These are phyloP conservation scores for Plenodomus tracheiphilus DNA, from an alignment of 2,329 filamentous ascomycete genomes.

Conservation along the genomic window DNA sequence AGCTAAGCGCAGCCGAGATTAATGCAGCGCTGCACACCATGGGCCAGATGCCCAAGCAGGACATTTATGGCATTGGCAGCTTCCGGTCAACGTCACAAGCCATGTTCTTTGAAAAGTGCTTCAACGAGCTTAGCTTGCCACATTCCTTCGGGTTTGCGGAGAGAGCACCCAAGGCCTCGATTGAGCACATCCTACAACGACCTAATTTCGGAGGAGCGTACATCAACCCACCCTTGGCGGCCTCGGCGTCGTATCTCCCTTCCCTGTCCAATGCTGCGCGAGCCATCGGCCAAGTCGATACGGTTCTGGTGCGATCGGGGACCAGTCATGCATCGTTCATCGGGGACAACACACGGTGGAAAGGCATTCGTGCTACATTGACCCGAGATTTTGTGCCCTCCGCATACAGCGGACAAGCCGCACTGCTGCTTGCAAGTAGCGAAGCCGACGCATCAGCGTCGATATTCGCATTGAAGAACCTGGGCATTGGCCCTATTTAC, in stretches of 20 bases:
- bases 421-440: slow-evolving; percentile 72
- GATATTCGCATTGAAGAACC: slow-evolving; percentile 76
- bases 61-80: slow-evolving; percentile 78
- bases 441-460: slow-evolving; percentile 76
- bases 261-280: slow-evolving; percentile 74
- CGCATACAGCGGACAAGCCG: slow-evolving; percentile 75
- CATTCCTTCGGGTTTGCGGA: slow-evolving; percentile 79
- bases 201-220: slow-evolving; percentile 81
- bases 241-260: slow-evolving; percentile 59
- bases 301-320: slow-evolving; percentile 67
- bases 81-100: slow-evolving; percentile 74
- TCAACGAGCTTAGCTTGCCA: slow-evolving; percentile 72
- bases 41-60: slow-evolving; percentile 77
- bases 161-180: slow-evolving; percentile 65
- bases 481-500: slow-evolving; percentile 78
- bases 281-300: slow-evolving; percentile 80
- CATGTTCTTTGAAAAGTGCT: slow-evolving; percentile 76
- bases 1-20: slow-evolving; percentile 83
- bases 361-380: slow-evolving; percentile 79
- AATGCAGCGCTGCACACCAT: slow-evolving; percentile 77
- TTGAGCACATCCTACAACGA: slow-evolving; percentile 74
- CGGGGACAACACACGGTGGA: slow-evolving; percentile 84
- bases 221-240: slow-evolving; percentile 71
- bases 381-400: slow-evolving; percentile 82
- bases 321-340: slow-evolving; percentile 55